phyloP scores from a whole-genome alignment of 495 filamentous ascomycete species.

The Xylaria grammica region DNA sequence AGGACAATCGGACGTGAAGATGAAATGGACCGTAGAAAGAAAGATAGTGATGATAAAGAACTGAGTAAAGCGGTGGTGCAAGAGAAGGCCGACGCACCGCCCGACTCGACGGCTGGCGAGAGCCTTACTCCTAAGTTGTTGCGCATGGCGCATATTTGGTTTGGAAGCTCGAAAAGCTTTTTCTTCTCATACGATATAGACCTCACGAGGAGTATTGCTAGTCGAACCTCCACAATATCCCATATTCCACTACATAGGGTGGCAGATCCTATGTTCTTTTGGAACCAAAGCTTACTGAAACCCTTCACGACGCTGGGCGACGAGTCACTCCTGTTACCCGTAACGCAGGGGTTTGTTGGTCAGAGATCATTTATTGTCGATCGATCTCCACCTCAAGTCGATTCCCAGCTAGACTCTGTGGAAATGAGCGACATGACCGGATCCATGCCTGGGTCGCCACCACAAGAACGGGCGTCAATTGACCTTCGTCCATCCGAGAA shows the following conservation, averaged over 20 bases:
- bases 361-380: constrained; percentile 78
- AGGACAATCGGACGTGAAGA: constrained; percentile 21
- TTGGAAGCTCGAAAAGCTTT: constrained; percentile 79
- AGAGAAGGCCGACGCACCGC: constrained; percentile 33
- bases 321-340: constrained; percentile 72
- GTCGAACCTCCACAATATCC: constrained; percentile 46
- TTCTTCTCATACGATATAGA: constrained; percentile 94
- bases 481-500: constrained; percentile 47
- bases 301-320: constrained; percentile 74
- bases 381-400: constrained; percentile 48
- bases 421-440: constrained; percentile 44
- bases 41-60: constrained; percentile 30
- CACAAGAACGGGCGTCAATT: constrained; percentile 26
- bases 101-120: constrained; percentile 34
- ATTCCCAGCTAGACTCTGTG: constrained; percentile 47
- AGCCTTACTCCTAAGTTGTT: constrained; percentile 83
- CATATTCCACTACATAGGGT: constrained; percentile 65
- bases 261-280: constrained; percentile 87
- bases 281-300: constrained; percentile 78
- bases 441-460: constrained; percentile 22
- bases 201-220: constrained; percentile 70
- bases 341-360: constrained; percentile 95
- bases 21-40: not conserved
- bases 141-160: constrained; percentile 78
- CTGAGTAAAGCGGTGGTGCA: constrained; percentile 40